These are phyloP conservation scores for Penicillium sp. DNA, from an alignment of 2,329 filamentous ascomycete genomes.

Conservation along the genomic window DNA sequence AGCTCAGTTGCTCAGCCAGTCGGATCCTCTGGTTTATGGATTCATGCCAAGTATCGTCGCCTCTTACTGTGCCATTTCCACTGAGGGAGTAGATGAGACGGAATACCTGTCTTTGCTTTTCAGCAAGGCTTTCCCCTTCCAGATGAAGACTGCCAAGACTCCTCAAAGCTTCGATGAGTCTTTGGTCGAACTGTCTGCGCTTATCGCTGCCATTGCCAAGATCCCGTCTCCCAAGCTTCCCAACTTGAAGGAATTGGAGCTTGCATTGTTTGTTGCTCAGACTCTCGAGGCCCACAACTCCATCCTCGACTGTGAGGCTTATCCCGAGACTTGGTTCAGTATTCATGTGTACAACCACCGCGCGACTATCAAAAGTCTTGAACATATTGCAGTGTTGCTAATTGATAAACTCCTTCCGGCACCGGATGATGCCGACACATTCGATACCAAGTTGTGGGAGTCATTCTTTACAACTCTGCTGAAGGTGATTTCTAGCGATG, in stretches of 20 bases:
- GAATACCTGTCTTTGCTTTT: constrained; percentile 79
- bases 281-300: constrained; percentile 83
- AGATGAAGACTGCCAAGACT: constrained; percentile 64
- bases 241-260: constrained; percentile 73
- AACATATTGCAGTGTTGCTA: constrained; percentile 76
- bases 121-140: constrained; percentile 86
- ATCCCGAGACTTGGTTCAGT: constrained; percentile 86
- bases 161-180: constrained; percentile 75
- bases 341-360: constrained; percentile 91
- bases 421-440: constrained; percentile 85
- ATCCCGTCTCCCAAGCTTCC: constrained; percentile 72
- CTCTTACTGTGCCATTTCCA: constrained; percentile 77
- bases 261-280: constrained; percentile 72
- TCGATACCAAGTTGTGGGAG: constrained; percentile 93
- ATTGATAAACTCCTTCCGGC: constrained; percentile 82
- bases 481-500: constrained; percentile 83
- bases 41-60: constrained; percentile 90
- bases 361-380: constrained; percentile 79
- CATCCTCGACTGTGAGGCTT: constrained; percentile 84
- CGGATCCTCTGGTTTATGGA: constrained; percentile 78
- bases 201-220: constrained; percentile 78
- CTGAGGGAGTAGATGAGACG: constrained; percentile 60
- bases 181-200: constrained; percentile 81
- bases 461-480: constrained; percentile 87
- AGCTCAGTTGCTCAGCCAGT: constrained; percentile 75